Evolutionary conservation across 805 yeast species (phyloP), one percentile per base, ranked within the genome.

Genomic region (Metschnikowia cubensis): DNA sequence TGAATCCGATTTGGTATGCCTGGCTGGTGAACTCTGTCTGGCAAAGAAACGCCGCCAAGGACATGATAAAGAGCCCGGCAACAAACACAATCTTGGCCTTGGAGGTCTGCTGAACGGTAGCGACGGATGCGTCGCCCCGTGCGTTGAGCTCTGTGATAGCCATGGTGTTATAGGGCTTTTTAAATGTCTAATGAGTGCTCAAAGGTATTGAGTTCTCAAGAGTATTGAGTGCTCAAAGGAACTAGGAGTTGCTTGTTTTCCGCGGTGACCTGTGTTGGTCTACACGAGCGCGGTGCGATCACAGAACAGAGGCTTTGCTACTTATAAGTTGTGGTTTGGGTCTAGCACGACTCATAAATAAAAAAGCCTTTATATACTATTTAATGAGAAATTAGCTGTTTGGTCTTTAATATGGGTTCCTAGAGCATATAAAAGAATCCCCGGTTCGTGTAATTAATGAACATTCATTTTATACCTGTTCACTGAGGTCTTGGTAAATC

Each of bases 11-110:
- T 31, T 74, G 70, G 61, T 87, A 85, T 5, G 89, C 75, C 49
- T 83, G 83, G 6, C 89, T 77, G 1, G 95, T 87, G 52, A 84
- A 71, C 63, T 89, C 96, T 0, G 96, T 89, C 62, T 89, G 96
- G 14, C 76, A 60, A 4, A 89, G 90, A 67, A 89, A 89, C 3
- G 90, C 60, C 6, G 79, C 59, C 51, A 73, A 59, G 25, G 76
- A 70, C 18, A 69, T 45, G 32, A 71, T 41, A 48, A 74, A 73
- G 32, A 73, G 60, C 2, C 63, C 40, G 14, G 56, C 58, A 6
- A 74, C 68, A 50, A 66, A 69, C n/a, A 66, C 47, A 44, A 73
- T 57, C 57, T 74, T 74, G n/a, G 73, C 59, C 49, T 56, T 62
- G 10, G 76, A 70, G 3, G 67, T 62, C 46, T 52, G 55, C 41